Percentiles rank a stretch among this genome's conserved stretches.
These are phyloP conservation scores for Forsythia viridissima DNA, from an alignment of 257 asterid genomes.

Conservation along the genomic window DNA sequence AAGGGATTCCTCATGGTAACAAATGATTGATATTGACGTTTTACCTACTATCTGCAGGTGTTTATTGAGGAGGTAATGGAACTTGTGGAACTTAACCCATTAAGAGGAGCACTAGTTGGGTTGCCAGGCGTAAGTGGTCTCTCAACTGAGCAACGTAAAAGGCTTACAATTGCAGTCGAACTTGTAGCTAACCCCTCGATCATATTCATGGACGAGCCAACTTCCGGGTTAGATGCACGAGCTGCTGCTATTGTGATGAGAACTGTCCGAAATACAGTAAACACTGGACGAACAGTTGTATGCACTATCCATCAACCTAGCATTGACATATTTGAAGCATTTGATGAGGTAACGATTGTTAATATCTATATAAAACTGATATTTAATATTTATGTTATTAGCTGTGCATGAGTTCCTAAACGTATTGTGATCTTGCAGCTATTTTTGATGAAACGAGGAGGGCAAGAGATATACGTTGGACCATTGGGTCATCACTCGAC, in stretches of 20 bases:
- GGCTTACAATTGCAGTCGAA: conserved; percentile 68
- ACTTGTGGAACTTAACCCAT: conserved; percentile 52
- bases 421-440: conserved; percentile 36
- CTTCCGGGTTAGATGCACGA: conserved; percentile 61
- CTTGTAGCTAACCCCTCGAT: conserved; percentile 63
- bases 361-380: background rate
- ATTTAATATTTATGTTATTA: background rate
- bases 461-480: conserved; percentile 54
- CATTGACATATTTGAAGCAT: conserved; percentile 67
- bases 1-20: background rate
- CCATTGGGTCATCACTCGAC: conserved; percentile 52
- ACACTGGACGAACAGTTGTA: conserved; percentile 63
- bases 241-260: conserved; percentile 74
- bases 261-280: conserved; percentile 55
- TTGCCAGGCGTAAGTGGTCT: conserved; percentile 54
- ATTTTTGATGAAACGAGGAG: conserved; percentile 62
- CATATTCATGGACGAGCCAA: conserved; percentile 66
- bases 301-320: conserved; percentile 75
- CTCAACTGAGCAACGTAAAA: conserved; percentile 58
- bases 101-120: conserved; percentile 52
- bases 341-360: conserved; percentile 44
- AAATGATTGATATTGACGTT: background rate
- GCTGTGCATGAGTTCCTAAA: conserved; percentile 2
- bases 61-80: conserved; percentile 63
- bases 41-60: conserved; percentile 30